phyloP scores from a whole-genome alignment of 805 yeast species.

The Priceomyces haplophilus region DNA sequence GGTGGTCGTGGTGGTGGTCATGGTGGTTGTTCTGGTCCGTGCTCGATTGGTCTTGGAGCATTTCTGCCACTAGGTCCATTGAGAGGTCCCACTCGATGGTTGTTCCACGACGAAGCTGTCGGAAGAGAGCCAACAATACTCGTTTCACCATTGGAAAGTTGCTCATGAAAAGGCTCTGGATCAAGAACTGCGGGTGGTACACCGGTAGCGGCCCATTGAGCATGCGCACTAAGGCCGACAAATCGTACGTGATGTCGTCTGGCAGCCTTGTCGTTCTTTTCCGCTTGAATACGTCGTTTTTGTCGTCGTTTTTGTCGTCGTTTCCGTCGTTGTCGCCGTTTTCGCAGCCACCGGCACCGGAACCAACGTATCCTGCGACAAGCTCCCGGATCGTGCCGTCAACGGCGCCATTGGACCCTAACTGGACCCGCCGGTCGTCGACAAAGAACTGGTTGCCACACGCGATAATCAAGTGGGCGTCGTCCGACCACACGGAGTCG shows the following conservation, averaged over 20 bases:
- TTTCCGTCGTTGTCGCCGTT: too few species aligned
- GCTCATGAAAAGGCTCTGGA: slow-evolving; percentile 68
- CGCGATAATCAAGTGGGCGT: slow-evolving; percentile 78
- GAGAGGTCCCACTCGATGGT: slow-evolving; percentile 33
- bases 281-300: too few species aligned
- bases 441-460: slow-evolving; percentile 87
- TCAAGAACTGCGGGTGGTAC: slow-evolving; percentile 85
- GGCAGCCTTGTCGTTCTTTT: too few species aligned
- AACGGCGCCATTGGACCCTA: slow-evolving; percentile 34
- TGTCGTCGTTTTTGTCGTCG: too few species aligned
- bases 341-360: too few species aligned
- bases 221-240: slow-evolving; percentile 69
- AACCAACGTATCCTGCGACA: slow-evolving; percentile 27
- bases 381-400: slow-evolving; percentile 51
- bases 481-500: slow-evolving; percentile 81
- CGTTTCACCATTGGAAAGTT: slow-evolving; percentile 53
- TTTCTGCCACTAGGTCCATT: slow-evolving; percentile 17
- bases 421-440: slow-evolving; percentile 58
- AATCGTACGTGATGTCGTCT: slow-evolving; percentile 31
- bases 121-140: slow-evolving; percentile 53
- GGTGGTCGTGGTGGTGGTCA: too few species aligned
- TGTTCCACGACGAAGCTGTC: slow-evolving; percentile 43
- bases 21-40: neutral
- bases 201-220: slow-evolving; percentile 87
- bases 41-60: neutral